phyloP scores from a whole-genome alignment of 768 basidiomycete genomes.

The Megacollybia marginata region DNA sequence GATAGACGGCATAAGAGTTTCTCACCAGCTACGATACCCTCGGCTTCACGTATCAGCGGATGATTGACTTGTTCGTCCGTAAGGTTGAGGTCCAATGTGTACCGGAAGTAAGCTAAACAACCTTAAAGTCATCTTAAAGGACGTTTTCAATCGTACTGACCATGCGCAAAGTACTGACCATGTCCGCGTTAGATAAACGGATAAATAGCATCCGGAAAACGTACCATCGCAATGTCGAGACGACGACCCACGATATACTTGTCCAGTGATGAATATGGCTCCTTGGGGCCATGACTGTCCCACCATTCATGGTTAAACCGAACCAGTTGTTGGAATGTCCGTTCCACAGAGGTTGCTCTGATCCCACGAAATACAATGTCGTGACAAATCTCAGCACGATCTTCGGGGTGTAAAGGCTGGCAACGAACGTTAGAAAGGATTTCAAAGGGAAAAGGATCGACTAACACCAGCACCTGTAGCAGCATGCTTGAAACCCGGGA shows the following conservation, averaged over 20 bases:
- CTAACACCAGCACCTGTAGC: slow-evolving; percentile 8
- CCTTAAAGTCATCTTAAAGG: too few species aligned
- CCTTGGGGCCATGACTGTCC: background rate
- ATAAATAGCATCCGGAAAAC: too few species aligned
- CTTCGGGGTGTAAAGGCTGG: slow-evolving; percentile 5
- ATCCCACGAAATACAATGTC: slow-evolving; percentile 8
- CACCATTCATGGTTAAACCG: slow-evolving; percentile 6
- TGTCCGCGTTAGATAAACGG: too few species aligned
- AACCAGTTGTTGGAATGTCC: slow-evolving; percentile 5
- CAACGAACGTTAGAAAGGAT: background rate
- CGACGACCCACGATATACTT: background rate
- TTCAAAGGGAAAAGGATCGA: too few species aligned
- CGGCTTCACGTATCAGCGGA: slow-evolving; percentile 7
- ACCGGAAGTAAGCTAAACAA: slow-evolving; percentile 6
- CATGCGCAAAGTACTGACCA: slow-evolving; percentile 3
- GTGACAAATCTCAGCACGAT: slow-evolving; percentile 8
- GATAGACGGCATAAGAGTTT: background rate
- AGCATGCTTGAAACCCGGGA: slow-evolving; percentile 3
- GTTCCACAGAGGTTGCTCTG: slow-evolving; percentile 8
- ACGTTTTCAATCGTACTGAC: background rate
- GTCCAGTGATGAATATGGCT: background rate
- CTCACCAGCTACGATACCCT: slow-evolving; percentile 6
- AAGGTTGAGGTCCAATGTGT: slow-evolving; percentile 7
- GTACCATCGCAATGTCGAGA: slow-evolving; percentile 4
- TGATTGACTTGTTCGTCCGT: slow-evolving; percentile 9